Base-by-base conservation (phyloP, 176 grass and related monocot species). In the Phoenix dactylifera region DNA sequence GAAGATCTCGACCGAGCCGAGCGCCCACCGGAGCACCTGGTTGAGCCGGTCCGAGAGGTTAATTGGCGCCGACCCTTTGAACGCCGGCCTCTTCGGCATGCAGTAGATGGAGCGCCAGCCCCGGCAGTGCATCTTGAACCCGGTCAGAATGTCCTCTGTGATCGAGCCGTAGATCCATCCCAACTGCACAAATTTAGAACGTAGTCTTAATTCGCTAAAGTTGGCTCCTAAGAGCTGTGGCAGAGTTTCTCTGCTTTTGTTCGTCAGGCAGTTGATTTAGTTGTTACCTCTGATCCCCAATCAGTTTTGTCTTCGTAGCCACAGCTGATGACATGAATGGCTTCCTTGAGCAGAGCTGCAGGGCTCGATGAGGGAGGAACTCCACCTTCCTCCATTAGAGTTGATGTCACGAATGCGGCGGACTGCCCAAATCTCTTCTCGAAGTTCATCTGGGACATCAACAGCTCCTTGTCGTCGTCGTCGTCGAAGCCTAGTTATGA, bases 401-500 rank as follows among this genome's bases (percentile, higher is more conserved):
- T 98, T 18, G 94, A 98, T 9, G 94, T 98, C 6, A 98, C 88
- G 30, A 98, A 98, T 65, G 88, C 85, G n/a, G 94, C 84, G 0
- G 94, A 98, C 54, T 93, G 94, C n/a, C 94, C 88, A 56, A 98
- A 98, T 48, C 94, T 78, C 82, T 92, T 98, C 82, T 98, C 94
- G 49, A 98, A 98, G 76, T 98, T 98, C 94, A 98, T 93, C 3
- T 98, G 88, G 3, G 94, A 98, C 94, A 98, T 93, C 57, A 98
- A 57, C 68, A 89, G 44, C 84, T 98, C 94, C 85, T 89, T 89
- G 79, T 88, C 88, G 3, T 82, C 64, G 3, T 82, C 64, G 44
- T 72, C 50, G 54, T 89, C 94, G 68, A 83, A 44, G n/a, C 84
- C 87, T 92, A 63, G 23, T 64, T 19, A 44, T 44, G 35, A 44